These are phyloP conservation scores for Hamigera avellanea DNA, from an alignment of 495 filamentous ascomycete species.

Conservation along the genomic window DNA sequence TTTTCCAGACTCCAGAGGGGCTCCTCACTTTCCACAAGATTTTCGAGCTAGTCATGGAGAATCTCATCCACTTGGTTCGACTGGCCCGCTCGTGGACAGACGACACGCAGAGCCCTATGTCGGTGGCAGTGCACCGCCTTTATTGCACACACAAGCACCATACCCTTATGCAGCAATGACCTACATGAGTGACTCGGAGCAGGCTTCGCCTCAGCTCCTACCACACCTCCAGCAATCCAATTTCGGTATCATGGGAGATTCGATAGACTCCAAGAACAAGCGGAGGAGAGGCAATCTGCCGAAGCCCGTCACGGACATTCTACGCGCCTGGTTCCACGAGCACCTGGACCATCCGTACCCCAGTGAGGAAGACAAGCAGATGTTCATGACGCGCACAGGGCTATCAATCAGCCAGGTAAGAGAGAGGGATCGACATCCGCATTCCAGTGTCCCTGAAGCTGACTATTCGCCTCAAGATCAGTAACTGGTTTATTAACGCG, in stretches of 20 bases:
- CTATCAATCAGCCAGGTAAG: conserved; percentile 70
- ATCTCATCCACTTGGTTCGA: neutral
- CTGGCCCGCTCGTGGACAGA: conserved; percentile 1
- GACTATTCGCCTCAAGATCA: conserved; percentile 46
- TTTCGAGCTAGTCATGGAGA: neutral
- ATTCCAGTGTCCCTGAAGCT: conserved; percentile 1
- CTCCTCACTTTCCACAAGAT: conserved; percentile 2
- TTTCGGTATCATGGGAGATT: conserved; percentile 34
- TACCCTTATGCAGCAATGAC: conserved; percentile 21
- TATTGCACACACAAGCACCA: conserved; percentile 15
- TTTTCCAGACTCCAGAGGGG: conserved; percentile 19
- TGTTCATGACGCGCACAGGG: conserved; percentile 62
- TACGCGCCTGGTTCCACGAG: conserved; percentile 68
- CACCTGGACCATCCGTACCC: conserved; percentile 80
- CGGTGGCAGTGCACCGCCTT: neutral
- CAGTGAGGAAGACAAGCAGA: conserved; percentile 81
- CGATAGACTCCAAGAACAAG: conserved; percentile 37
- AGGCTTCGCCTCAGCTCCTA: conserved; percentile 17
- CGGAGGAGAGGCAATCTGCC: conserved; percentile 74
- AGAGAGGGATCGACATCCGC: conserved; percentile 3
- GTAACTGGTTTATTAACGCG: conserved; percentile 95
- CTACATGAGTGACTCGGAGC: conserved; percentile 24
- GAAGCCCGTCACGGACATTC: conserved; percentile 70
- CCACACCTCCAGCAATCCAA: conserved; percentile 26
- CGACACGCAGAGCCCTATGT: neutral